phyloP scores from a whole-genome alignment of 2,329 filamentous ascomycete species.

The Aureobasidium sp. region DNA sequence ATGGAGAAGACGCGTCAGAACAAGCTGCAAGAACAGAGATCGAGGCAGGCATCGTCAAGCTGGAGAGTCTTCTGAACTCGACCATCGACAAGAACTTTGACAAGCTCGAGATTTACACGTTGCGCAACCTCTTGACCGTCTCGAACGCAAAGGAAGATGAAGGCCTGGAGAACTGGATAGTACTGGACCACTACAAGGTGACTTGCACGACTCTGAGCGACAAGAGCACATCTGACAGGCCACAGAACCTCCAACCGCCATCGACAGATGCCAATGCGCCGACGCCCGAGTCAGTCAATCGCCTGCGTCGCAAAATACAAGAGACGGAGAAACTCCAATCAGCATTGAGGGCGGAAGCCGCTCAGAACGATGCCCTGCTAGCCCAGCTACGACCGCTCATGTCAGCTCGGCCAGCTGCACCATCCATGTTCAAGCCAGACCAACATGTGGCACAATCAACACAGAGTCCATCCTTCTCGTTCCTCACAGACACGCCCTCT shows the following conservation, averaged over 20 bases:
- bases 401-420: constrained; percentile 25
- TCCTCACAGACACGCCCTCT: constrained; percentile 47
- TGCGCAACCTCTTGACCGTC: constrained; percentile 62
- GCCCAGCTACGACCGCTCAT: constrained; percentile 55
- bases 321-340: constrained; percentile 72
- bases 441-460: constrained; percentile 22
- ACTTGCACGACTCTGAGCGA: constrained; percentile 13
- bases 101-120: constrained; percentile 64
- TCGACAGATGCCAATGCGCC: constrained; percentile 37
- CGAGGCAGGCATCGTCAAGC: constrained; percentile 61
- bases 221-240: constrained; percentile 13
- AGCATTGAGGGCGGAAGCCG: constrained; percentile 61
- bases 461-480: constrained; percentile 42
- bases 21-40: constrained; percentile 61
- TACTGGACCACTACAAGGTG: constrained; percentile 78
- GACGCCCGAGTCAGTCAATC: constrained; percentile 61
- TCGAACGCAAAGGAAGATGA: constrained; percentile 35
- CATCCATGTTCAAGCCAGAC: constrained; percentile 6
- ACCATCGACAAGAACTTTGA: constrained; percentile 47
- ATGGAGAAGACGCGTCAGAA: constrained; percentile 31
- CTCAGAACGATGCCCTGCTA: constrained; percentile 66
- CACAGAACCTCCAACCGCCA: constrained; percentile 23
- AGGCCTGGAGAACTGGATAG: constrained; percentile 62
- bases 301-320: constrained; percentile 65
- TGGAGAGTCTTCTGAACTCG: constrained; percentile 44